A percentile compares a stretch with the other conserved stretches of the same genome.
phyloP scores from a whole-genome alignment of 73 alveolate species.

The Paramecium pentaurelia region DNA sequence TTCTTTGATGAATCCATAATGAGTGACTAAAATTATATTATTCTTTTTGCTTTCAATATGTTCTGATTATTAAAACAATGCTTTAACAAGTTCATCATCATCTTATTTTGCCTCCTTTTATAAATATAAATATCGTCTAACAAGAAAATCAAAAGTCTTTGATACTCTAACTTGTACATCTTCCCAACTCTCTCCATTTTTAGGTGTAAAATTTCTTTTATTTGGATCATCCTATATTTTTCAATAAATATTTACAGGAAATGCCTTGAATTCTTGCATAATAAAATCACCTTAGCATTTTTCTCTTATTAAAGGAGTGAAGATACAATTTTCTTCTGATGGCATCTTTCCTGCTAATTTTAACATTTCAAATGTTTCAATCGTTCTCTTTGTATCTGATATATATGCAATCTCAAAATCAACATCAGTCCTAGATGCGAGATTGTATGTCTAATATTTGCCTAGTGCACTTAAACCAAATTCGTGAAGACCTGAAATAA shows the following conservation, averaged over 20 bases:
- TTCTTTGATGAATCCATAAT: not conserved
- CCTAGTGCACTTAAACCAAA: not conserved
- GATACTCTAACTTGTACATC: not conserved
- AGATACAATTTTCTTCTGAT: not conserved
- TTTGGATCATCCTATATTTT: not conserved
- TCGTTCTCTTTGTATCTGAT: not conserved
- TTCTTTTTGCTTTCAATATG: not conserved
- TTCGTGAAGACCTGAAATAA: not conserved
- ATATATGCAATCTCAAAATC: not conserved
- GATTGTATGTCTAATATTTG: not conserved
- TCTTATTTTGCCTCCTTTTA: not conserved
- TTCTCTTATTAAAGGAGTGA: slow-evolving; percentile 1
- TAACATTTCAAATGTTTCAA: not conserved
- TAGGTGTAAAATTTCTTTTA: not conserved
- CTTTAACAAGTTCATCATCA: not conserved
- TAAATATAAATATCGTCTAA: not conserved
- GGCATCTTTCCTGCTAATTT: not conserved
- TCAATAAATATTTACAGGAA: not conserved
- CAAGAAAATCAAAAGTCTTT: not conserved
- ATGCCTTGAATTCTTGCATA: not conserved
- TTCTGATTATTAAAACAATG: not conserved
- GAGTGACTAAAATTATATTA: not conserved
- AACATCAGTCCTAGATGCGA: not conserved
- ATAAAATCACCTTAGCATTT: not conserved
- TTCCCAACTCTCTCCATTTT: slow-evolving; percentile 7